phyloP scores from a whole-genome alignment of 495 filamentous ascomycete species.

The Rostrohypoxylon terebratum region DNA sequence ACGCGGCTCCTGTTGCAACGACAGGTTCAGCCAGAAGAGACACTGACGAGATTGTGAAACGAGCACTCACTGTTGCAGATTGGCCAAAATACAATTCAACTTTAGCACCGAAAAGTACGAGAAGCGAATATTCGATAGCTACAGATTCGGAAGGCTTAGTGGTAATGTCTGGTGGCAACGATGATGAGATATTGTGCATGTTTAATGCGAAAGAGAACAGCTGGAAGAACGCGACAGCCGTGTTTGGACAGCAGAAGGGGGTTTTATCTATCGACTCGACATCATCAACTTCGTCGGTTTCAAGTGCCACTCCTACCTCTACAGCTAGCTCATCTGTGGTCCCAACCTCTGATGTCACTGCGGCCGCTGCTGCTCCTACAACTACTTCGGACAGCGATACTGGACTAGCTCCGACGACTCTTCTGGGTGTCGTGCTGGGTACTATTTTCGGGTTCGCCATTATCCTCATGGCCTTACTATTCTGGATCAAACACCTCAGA shows the following conservation, averaged over 20 bases:
- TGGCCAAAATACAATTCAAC: slow-evolving; percentile 85
- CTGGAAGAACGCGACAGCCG: slow-evolving; percentile 80
- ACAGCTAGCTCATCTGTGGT: slow-evolving; percentile 42
- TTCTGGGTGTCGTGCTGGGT: slow-evolving; percentile 84
- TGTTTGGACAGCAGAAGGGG: slow-evolving; percentile 65
- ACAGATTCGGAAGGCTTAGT: slow-evolving; percentile 69
- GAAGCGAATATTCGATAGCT: slow-evolving; percentile 61
- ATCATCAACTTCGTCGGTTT: slow-evolving; percentile 50
- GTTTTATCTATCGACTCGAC: slow-evolving; percentile 51
- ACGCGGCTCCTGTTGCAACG: slow-evolving; percentile 51
- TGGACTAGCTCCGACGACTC: slow-evolving; percentile 63
- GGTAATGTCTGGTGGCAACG: slow-evolving; percentile 81
- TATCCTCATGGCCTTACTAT: slow-evolving; percentile 74
- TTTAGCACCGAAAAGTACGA: slow-evolving; percentile 70
- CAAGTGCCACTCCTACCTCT: slow-evolving; percentile 49
- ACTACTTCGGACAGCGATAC: slow-evolving; percentile 12
- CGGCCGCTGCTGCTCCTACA: slow-evolving; percentile 46
- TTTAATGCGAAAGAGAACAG: slow-evolving; percentile 83
- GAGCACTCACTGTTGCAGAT: slow-evolving; percentile 63
- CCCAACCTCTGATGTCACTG: slow-evolving; percentile 50
- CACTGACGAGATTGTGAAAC: slow-evolving; percentile 33
- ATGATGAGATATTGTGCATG: slow-evolving; percentile 73
- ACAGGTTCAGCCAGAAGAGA: slow-evolving; percentile 7
- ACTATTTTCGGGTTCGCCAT: slow-evolving; percentile 77
- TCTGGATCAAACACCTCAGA: slow-evolving; percentile 72